Base-by-base conservation (phyloP, 1,284 basidiomycete species). In the Puccinia horiana region DNA sequence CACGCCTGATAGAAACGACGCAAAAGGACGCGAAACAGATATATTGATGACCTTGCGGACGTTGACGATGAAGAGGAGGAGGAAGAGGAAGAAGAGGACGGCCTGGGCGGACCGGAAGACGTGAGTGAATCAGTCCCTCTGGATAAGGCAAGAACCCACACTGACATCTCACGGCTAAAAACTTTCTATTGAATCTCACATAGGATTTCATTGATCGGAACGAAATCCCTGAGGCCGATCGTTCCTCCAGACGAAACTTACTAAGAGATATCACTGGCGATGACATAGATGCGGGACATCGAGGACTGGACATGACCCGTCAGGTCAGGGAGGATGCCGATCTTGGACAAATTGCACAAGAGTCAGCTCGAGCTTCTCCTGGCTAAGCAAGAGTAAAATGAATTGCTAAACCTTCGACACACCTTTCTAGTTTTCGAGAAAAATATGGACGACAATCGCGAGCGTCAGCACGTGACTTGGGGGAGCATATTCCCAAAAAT, bases 401-500 rank as follows among this genome's bases (percentile, higher is more conserved):
- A 29, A 70, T 82, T 3, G 16, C 54, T 74, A 26, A 65, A 42
- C 40, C 26, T 26, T 67, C 91, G 91, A 63, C 88, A 91, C 76
- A 90, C 93, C 49, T 91, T 92, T 95, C 84, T 90, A 92, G 85
- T 93, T 75, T 96, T 94, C 86, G 92, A 93, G 37, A 93, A 93
- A 37, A 94, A 95, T 87, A 92, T 94, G 91, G 83, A 61, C 54
- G 80, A 12, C 67, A 83, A 80, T 83, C 84, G 37, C 84, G 87
- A 81, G 83, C 85, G 32, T 82, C 86, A 23, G 85, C 86, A n/a
- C 72, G 80, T 37, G 84, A 84, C 40, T 86, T 86, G 83, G 87
- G 86, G 49, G 96, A 95, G 86, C 93, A 94, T 85, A 92, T 98
- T 47, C 96, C 97, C 0, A 95, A 98, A 86, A 91, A 95, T n/a